Percentiles rank a stretch among this genome's conserved stretches.
These are phyloP conservation scores for Avena insularis DNA, from an alignment of 176 grass and related monocot species.

Conservation along the genomic window DNA sequence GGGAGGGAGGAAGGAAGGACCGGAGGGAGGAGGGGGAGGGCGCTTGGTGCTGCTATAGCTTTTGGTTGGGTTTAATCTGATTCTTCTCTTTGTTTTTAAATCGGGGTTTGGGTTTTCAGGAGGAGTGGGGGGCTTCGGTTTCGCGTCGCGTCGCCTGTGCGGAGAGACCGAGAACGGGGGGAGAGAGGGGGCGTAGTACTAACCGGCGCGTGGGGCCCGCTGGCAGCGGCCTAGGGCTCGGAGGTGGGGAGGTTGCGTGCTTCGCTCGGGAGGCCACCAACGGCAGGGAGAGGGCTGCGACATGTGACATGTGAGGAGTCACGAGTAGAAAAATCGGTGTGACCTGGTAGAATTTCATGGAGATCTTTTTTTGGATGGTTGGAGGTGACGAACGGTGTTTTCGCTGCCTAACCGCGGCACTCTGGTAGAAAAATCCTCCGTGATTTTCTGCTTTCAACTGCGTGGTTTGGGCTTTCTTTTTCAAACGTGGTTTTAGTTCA, in stretches of 20 bases:
- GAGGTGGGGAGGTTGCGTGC: constrained; percentile 9
- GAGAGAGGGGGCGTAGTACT: not conserved
- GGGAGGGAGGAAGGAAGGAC: not conserved
- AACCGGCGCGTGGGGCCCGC: not conserved
- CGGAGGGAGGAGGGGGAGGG: not conserved
- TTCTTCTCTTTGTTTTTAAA: constrained; percentile 25
- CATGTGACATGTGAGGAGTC: not conserved
- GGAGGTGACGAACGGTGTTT: not conserved
- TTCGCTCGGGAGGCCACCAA: not conserved
- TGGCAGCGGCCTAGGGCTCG: not conserved
- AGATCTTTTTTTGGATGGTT: not conserved
- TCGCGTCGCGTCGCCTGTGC: not conserved
- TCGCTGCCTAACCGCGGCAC: not conserved
- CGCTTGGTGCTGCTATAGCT: not conserved
- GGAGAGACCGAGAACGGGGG: not conserved
- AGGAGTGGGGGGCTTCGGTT: not conserved
- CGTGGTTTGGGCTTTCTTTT: not conserved
- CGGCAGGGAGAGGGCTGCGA: not conserved
- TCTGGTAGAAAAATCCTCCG: not conserved
- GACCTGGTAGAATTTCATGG: not conserved
- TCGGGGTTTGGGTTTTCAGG: constrained; percentile 20
- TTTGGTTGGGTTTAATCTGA: constrained; percentile 32
- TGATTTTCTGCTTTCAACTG: not conserved
- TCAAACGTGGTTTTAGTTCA: not conserved
- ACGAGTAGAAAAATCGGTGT: not conserved